These are phyloP conservation scores for Claviceps humidiphila DNA, from an alignment of 2,329 filamentous ascomycete genomes.

Conservation along the genomic window DNA sequence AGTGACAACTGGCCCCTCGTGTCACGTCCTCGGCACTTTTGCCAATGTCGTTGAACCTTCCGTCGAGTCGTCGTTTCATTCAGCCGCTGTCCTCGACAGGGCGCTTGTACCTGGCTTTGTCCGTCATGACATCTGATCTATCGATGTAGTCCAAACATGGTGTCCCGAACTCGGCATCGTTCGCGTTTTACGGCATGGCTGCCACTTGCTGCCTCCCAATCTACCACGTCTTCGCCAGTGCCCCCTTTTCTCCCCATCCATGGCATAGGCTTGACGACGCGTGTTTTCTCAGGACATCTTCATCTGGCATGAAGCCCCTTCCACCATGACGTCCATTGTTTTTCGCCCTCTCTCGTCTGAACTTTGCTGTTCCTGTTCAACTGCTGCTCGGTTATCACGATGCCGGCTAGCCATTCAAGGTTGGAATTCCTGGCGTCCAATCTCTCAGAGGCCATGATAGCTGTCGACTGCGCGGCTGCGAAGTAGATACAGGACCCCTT, in stretches of 20 bases:
- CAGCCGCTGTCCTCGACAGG: neutral
- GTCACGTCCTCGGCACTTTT: neutral
- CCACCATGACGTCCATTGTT: slow-evolving; percentile 21
- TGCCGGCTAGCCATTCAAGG: slow-evolving; percentile 13
- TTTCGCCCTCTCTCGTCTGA: slow-evolving; percentile 21
- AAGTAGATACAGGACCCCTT: neutral
- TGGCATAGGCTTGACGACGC: neutral
- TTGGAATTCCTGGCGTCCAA: slow-evolving; percentile 1
- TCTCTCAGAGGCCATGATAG: neutral
- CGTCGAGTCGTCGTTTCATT: neutral
- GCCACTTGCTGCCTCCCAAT: neutral
- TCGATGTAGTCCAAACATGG: neutral
- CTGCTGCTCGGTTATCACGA: slow-evolving; percentile 14
- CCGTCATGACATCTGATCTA: neutral
- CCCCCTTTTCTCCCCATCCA: neutral
- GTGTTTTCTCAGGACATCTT: neutral
- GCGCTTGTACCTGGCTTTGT: neutral
- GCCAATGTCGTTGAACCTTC: neutral
- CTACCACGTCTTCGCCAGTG: neutral
- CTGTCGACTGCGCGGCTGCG: neutral
- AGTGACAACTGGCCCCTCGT: neutral
- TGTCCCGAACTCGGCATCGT: neutral
- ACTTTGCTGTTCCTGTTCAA: slow-evolving; percentile 14
- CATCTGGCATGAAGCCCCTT: slow-evolving; percentile 16
- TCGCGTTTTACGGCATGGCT: neutral